phyloP scores from a whole-genome alignment of 345 rosid species.

The Sonneratia caseolaris region DNA sequence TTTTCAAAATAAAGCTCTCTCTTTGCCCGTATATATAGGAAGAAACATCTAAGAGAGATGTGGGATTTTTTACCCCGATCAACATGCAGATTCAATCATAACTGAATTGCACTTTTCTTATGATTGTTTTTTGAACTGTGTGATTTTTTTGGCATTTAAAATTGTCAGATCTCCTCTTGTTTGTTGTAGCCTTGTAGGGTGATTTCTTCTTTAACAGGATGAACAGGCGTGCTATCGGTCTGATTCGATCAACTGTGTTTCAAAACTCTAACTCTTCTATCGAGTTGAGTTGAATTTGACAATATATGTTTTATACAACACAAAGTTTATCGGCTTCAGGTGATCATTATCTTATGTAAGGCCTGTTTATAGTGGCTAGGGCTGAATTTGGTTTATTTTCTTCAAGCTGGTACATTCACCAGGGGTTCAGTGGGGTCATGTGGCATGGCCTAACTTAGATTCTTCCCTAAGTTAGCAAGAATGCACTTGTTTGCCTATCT shows the following conservation, averaged over 20 bases:
- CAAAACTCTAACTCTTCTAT: not conserved
- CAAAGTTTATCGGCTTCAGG: not conserved
- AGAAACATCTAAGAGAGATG: not conserved
- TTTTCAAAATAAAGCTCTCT: not conserved
- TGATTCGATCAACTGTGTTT: not conserved
- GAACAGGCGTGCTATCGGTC: not conserved
- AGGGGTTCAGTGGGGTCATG: not conserved
- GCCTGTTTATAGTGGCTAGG: not conserved
- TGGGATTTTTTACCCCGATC: not conserved
- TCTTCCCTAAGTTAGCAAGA: not conserved
- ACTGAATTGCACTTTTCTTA: not conserved
- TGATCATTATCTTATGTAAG: not conserved
- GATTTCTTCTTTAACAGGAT: not conserved
- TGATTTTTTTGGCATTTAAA: not conserved
- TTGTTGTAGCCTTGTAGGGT: not conserved
- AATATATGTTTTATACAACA: not conserved
- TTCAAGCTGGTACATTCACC: not conserved
- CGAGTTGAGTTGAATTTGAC: not conserved
- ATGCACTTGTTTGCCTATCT: not conserved
- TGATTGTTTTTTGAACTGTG: no score
- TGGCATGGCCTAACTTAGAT: not conserved
- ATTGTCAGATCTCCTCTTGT: not conserved
- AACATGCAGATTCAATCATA: not conserved
- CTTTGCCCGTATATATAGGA: not conserved
- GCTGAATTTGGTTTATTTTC: not conserved